These are phyloP conservation scores for Thielaviopsis punctulata DNA, from an alignment of 2,329 filamentous ascomycete genomes.

Conservation along the genomic window DNA sequence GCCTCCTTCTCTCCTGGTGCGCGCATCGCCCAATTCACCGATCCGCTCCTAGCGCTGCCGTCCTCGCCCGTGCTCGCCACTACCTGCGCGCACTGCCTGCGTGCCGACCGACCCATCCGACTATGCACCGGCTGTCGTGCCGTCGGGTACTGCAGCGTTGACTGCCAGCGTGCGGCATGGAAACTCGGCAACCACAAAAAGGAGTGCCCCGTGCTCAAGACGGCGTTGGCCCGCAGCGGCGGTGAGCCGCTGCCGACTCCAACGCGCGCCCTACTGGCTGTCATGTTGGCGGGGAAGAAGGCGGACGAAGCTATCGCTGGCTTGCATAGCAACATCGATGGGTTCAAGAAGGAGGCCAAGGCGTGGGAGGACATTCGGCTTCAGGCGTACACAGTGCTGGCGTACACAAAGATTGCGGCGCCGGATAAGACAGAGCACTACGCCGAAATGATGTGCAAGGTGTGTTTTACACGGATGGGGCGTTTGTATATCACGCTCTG, in stretches of 20 bases:
- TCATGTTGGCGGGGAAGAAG: slow-evolving; percentile 25
- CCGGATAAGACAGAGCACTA: slow-evolving; percentile 24
- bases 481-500: not conserved
- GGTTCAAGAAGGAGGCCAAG: slow-evolving; percentile 19
- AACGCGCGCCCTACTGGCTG: slow-evolving; percentile 35
- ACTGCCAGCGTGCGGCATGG: slow-evolving; percentile 41
- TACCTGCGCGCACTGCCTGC: slow-evolving; percentile 35
- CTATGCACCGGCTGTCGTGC: slow-evolving; percentile 37
- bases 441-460: slow-evolving; percentile 36
- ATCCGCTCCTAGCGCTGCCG: slow-evolving; percentile 30
- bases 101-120: slow-evolving; percentile 14
- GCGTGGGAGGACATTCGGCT: slow-evolving; percentile 31
- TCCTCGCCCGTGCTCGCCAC: slow-evolving; percentile 23
- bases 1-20: slow-evolving; percentile 27
- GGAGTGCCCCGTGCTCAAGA: slow-evolving; percentile 33
- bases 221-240: slow-evolving; percentile 21
- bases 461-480: slow-evolving; percentile 14
- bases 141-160: slow-evolving; percentile 34
- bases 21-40: slow-evolving; percentile 27
- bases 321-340: slow-evolving; percentile 30
- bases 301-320: slow-evolving; percentile 19
- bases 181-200: slow-evolving; percentile 26
- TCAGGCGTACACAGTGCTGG: slow-evolving; percentile 32
- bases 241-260: slow-evolving; percentile 31
- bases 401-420: slow-evolving; percentile 21